These are phyloP conservation scores for Mycocentrospora acerina DNA, from an alignment of 2,329 filamentous ascomycete genomes.

Conservation along the genomic window DNA sequence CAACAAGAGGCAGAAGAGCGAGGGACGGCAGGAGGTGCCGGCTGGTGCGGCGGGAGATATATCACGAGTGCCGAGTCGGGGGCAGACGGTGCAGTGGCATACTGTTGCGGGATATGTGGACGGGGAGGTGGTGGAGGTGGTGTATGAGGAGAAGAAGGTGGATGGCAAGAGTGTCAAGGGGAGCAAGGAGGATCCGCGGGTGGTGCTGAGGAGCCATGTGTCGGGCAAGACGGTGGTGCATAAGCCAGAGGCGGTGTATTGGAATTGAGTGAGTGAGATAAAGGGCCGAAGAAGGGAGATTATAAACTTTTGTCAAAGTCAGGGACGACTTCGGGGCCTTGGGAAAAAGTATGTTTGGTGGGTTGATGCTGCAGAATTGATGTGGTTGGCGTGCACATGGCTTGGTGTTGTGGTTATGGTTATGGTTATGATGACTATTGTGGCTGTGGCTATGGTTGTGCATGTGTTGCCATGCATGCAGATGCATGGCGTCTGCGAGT, in stretches of 20 bases:
- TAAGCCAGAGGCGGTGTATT: constrained; percentile 48
- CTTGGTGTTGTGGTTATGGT: no score
- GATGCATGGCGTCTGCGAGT: no score
- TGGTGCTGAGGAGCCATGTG: constrained; percentile 44
- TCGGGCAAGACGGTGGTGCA: constrained; percentile 47
- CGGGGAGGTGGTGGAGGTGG: constrained; percentile 46
- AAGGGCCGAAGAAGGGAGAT: constrained; percentile 7
- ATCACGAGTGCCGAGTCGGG: constrained; percentile 45
- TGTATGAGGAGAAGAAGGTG: constrained; percentile 44
- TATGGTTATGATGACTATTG: no score
- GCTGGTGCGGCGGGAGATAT: constrained; percentile 29
- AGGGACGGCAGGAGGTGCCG: constrained; percentile 21
- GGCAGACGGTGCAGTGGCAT: constrained; percentile 47
- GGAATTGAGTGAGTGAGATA: constrained; percentile 37
- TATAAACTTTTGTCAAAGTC: no score
- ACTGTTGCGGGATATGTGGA: constrained; percentile 43
- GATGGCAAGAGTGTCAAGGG: constrained; percentile 47
- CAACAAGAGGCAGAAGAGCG: constrained; percentile 43
- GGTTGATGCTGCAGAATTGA: no score
- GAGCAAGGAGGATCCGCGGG: constrained; percentile 45
- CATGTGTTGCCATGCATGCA: no score
- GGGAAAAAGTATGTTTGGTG: no score
- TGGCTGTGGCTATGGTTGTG: no score
- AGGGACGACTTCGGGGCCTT: no score
- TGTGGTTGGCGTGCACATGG: no score